Percentiles rank a stretch among this genome's conserved stretches.
Conservation (phyloP, 768 basidiomycete species). For the Rossbeevera mucosa region DNA sequence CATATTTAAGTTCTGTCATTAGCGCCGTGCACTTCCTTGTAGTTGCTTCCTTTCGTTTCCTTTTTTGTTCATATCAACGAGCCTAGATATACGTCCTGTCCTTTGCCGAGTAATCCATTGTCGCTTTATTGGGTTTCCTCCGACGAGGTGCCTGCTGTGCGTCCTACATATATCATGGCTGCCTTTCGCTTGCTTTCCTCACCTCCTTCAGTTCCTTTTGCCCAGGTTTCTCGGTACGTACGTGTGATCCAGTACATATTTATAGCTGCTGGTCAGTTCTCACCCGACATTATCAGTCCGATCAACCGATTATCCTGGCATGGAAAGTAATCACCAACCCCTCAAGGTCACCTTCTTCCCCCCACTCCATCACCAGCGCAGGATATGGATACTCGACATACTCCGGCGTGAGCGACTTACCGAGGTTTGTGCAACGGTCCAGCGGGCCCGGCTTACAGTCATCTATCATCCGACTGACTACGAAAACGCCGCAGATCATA, state of each 20-base stretch:
- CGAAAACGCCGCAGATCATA: constrained; percentile 47
- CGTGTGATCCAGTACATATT: background rate
- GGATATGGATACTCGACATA: constrained; percentile 65
- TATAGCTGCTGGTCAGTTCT: background rate
- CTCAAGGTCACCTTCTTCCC: constrained; percentile 63
- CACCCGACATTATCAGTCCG: constrained; percentile 2
- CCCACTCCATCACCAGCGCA: constrained; percentile 60
- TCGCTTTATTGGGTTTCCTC: constrained; percentile 23
- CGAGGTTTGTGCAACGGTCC: constrained; percentile 36
- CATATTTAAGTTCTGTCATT: background rate
- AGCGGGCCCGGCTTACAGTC: background rate
- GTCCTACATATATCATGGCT: constrained; percentile 1
- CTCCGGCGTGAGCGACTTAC: constrained; percentile 54
- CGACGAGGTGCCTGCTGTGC: constrained; percentile 12
- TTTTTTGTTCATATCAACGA: constrained; percentile 6
- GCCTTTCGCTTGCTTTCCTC: background rate
- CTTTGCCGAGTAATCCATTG: background rate
- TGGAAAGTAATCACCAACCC: constrained; percentile 14
- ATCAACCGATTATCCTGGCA: constrained; percentile 8
- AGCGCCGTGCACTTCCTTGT: background rate
- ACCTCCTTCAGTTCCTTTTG: background rate
- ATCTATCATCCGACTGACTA: background rate
- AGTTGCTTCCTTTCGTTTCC: constrained; percentile 9
- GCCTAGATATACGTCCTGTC: background rate
- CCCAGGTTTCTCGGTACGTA: background rate